Evolutionary conservation across 2,329 filamentous ascomycete species (phyloP), one percentile per base, ranked within the genome.

Genomic region (Apiospora hydei): DNA sequence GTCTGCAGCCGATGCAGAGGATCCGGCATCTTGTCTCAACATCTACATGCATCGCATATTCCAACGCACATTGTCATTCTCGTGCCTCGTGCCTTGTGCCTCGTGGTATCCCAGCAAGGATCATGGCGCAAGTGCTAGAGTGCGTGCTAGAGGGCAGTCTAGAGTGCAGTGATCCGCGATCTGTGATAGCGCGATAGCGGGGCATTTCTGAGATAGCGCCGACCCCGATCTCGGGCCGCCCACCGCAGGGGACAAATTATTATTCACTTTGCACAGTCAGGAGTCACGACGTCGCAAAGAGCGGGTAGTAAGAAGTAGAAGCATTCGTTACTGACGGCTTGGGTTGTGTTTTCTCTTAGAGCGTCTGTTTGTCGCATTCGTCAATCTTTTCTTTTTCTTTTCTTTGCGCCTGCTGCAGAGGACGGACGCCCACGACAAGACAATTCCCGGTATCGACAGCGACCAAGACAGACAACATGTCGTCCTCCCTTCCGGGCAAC

Each of bases 401-500:
- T 64, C 10, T 64, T 8, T 41, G 34, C 21, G 57, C 34, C 30
- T 34, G 16, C 26, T 61, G 53, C 14, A 30, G 26, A 57, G 26
- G 30, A n/a, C 30, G n/a, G 30, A n/a, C 57, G 7, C 34, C 26
- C 26, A 30, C 26, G 26, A 30, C 26, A 30, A 30, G 4, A 41
- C 10, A 4, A 13, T n/a, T 41, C 18, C 34, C 4, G 34, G 57
- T n/a, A n/a, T 26, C 26, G 30, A 14, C 34, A 51, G 7, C 47
- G 26, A 30, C 30, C 30, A 68, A 10, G 34, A 30, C 34, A 43
- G n/a, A 7, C 70, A 80, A 72, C 70, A 92, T 93, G 91, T 92
- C 91, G 72, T 86, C 90, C 72, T 92, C 91, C 34, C 82, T 92
- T 44, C 90, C 90, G 68, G 91, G 91, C 73, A 84, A 84, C 78